Conservation (phyloP, 1,284 basidiomycete genomes). For the Puccinia horiana region DNA sequence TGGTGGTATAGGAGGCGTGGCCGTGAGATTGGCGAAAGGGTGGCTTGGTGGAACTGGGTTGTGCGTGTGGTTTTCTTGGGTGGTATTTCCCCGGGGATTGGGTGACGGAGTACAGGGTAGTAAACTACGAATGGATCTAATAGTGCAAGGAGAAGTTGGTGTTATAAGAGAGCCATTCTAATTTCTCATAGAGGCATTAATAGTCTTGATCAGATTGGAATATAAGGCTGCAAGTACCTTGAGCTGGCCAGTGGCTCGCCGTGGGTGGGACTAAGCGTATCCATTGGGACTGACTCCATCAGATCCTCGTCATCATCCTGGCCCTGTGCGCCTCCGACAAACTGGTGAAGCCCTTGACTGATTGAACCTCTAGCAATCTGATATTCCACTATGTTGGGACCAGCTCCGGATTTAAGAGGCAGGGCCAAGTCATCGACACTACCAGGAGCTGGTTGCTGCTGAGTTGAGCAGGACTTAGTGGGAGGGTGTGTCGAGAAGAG, state of each 20-base stretch:
- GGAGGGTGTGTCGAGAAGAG: background rate
- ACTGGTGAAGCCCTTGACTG: background rate
- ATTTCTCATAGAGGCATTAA: too few species aligned
- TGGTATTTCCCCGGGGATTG: background rate
- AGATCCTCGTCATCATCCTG: too few species aligned
- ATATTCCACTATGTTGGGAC: background rate
- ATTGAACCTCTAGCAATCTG: background rate
- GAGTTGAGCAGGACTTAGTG: constrained; percentile 5
- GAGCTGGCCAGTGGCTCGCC: background rate
- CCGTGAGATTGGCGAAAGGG: background rate
- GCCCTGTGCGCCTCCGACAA: background rate
- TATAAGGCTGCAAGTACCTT: background rate
- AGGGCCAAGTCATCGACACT: background rate
- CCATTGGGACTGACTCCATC: background rate
- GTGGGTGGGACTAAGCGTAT: constrained; percentile 1
- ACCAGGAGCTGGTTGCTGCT: background rate
- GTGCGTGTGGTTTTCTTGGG: background rate
- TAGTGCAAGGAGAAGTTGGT: background rate
- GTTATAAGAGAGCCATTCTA: background rate
- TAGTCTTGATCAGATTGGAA: background rate
- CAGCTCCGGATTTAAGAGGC: background rate
- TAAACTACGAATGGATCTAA: background rate
- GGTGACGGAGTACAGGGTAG: background rate
- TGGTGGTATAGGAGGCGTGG: background rate
- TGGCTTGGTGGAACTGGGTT: background rate